Evolutionary conservation across 495 filamentous ascomycete genomes (phyloP), one percentile per base, ranked within the genome.

Genomic region (Daldinia vernicosa): DNA sequence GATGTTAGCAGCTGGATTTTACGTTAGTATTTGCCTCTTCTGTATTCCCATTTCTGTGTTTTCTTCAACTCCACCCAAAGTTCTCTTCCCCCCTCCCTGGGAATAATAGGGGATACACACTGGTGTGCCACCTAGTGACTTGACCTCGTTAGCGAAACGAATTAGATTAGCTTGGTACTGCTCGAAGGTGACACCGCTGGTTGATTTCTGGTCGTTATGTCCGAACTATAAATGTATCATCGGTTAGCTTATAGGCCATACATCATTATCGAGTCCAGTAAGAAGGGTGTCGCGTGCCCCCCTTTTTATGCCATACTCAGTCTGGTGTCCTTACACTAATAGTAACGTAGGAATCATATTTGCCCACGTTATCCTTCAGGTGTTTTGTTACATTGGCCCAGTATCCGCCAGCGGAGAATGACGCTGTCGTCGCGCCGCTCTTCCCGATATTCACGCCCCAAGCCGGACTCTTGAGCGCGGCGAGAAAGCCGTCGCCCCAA

Each of bases 151-250:
- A 12, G 78, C 83, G 30, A 87, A 74, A 8, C 35, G 55, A 22
- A 80, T 72, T 4, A 87, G 74, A 51, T 86, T 87, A 0, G 66
- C 68, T 4, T 71, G 63, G 67, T 77, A 86, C 37, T 80, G 53
- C 2, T 65, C 69, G 3, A 85, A 62, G 3, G 69, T 75, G 47
- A 85, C 78, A 11, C 78, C 80, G 6, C 70, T 75, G 2, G 65
- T 63, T 11, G 60, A 58, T 68, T 87, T 87, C 67, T 88, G 85
- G 62, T 88, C 85, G 57, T 87, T 87, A 59, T 88, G 85, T 6
- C 86, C 86, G 59, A 87, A 88, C 76, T 87, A 78, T 40, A 50
- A 35, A 47, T 4, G 17, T 24, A 17, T 19, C 4, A 35, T 22
- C 14, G 1, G 57, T 74, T 60, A 66, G 61, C 59, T 22, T 26